phyloP scores from a whole-genome alignment of 306 rosid genomes.

The Nissolia schottii region DNA sequence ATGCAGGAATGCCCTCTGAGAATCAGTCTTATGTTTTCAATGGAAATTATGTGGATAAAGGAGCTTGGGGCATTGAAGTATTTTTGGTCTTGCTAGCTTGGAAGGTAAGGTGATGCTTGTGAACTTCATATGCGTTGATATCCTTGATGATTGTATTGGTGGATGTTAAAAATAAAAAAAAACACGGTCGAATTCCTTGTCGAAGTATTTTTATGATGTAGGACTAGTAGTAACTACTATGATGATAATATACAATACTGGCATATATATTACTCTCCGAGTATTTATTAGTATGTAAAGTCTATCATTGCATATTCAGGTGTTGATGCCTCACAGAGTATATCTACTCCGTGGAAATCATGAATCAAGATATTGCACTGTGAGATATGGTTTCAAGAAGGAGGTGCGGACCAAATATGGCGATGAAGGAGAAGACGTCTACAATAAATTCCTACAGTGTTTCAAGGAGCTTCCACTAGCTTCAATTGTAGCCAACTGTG shows the following conservation, averaged over 20 bases:
- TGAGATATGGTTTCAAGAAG: constrained; percentile 67
- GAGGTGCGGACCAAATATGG: constrained; percentile 70
- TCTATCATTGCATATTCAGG: constrained; percentile 39
- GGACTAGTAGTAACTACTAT: not conserved
- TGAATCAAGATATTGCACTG: constrained; percentile 65
- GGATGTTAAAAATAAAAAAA: not conserved
- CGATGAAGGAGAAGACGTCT: constrained; percentile 60
- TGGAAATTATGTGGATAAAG: constrained; percentile 80
- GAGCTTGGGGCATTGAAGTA: constrained; percentile 87
- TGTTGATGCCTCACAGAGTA: constrained; percentile 87
- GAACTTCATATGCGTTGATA: not conserved
- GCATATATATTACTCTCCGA: not conserved
- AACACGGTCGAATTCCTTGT: not conserved
- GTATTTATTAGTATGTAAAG: constrained; percentile 5
- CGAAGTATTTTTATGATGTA: constrained; percentile 19
- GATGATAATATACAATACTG: not conserved
- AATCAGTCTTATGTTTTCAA: constrained; percentile 68
- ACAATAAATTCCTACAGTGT: constrained; percentile 65
- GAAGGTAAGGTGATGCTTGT: constrained; percentile 61
- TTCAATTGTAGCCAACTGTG: constrained; percentile 64
- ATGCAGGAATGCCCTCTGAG: constrained; percentile 71
- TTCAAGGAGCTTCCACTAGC: constrained; percentile 93
- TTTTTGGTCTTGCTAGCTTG: constrained; percentile 75
- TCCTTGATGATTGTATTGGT: not conserved
- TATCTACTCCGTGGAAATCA: constrained; percentile 86